A percentile compares a stretch with the other conserved stretches of the same genome.
Conservation (phyloP, 2,329 filamentous ascomycete genomes). For the Coniella lustricola region DNA sequence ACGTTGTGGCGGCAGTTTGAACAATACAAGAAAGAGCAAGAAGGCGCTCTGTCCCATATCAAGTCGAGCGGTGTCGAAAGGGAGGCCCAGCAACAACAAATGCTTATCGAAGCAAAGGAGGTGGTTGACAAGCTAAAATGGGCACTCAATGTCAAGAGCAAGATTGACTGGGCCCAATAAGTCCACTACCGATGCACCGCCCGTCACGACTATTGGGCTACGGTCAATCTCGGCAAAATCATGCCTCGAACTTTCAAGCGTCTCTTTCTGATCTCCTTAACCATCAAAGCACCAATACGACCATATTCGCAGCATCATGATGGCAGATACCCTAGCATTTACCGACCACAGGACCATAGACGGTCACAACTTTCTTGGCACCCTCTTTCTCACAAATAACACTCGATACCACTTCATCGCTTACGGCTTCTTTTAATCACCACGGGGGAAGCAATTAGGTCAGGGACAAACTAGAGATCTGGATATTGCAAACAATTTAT, state of each 20-base stretch:
- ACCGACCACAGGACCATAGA: slow-evolving; percentile 1
- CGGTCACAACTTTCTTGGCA: background rate
- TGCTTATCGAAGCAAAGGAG: slow-evolving; percentile 51
- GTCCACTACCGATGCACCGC: background rate
- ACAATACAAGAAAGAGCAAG: slow-evolving; percentile 57
- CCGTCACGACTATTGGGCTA: no score
- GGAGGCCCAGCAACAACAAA: slow-evolving; percentile 54
- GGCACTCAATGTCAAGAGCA: slow-evolving; percentile 62
- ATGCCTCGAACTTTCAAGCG: background rate
- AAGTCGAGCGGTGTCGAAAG: slow-evolving; percentile 48
- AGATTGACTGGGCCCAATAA: slow-evolving; percentile 49
- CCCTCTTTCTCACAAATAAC: background rate
- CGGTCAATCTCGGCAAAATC: background rate
- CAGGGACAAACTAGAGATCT: slow-evolving; percentile 2
- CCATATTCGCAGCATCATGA: slow-evolving; percentile 2
- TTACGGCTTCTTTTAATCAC: slow-evolving; percentile 12
- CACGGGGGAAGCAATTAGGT: slow-evolving; percentile 1
- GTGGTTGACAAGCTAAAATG: slow-evolving; percentile 64
- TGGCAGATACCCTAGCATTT: slow-evolving; percentile 12
- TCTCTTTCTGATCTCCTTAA: background rate
- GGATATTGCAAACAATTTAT: slow-evolving; percentile 9
- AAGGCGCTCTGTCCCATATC: slow-evolving; percentile 52
- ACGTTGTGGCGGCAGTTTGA: slow-evolving; percentile 55
- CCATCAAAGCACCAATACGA: background rate
- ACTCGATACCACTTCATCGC: slow-evolving; percentile 6